Base-by-base conservation (phyloP, 2,329 filamentous ascomycete genomes). In the Beauveria sp. region DNA sequence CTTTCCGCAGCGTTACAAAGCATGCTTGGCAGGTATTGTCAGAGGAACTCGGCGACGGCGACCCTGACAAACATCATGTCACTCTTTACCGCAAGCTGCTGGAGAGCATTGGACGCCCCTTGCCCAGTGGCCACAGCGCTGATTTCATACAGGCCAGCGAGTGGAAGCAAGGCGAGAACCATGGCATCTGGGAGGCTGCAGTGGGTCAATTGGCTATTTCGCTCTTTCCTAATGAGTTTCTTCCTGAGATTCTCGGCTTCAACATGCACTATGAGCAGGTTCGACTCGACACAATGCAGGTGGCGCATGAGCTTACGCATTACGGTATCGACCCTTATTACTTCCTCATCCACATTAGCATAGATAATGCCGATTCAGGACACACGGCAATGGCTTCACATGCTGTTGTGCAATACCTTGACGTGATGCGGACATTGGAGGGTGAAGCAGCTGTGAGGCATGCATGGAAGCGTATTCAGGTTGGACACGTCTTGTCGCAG, bases 201-300 rank as follows among this genome's bases (percentile, higher is more conserved):
- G 66, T 79, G 5, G 70, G 72, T 2, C 79, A 81, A 55, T 63
- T 80, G 5, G 68, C 34, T 12, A 70, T 81, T 9, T 79, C 77
- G 1, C 68, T 80, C 1, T 80, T 78, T 43, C 75, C 77, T 1
- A 62, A 77, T 34, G 74, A 80, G 12, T 79, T 80, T 62, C 62
- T 81, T 5, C 78, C 78, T 1, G 79, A 81, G 65, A 76, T 78
- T 7, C 66, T 81, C 4, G 77, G 79, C 1, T 81, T 80, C 65
- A 81, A 80, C 63, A 70, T 81, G 69, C 73, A 76, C 24, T 81
- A 76, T 60, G 79, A 82, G 66, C 64, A 65, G 24, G 52, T 80
- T 10, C 71, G 74, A 2, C 64, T 77, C 28, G 59, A 61, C 5
- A 61, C 59, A 2, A 50, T 61, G 52, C 20, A 50, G 28, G 18